Evolutionary conservation across 2,329 filamentous ascomycete genomes (phyloP).

Genomic region (Calycina herbarum): DNA sequence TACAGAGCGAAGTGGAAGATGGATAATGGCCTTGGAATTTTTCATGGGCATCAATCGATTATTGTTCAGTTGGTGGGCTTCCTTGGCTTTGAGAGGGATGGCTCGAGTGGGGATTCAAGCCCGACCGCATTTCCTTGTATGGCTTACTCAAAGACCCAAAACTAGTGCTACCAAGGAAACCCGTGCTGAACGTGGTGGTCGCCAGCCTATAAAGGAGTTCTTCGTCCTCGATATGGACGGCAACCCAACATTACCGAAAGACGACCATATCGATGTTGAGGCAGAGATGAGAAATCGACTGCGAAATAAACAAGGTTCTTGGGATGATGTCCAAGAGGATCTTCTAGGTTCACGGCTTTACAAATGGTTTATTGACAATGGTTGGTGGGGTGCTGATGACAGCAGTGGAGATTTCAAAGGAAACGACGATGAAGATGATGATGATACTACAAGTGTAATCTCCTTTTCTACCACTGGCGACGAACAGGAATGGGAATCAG

Average conservation of each 20-base stretch:
- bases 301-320: slow-evolving; percentile 42
- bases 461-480: slow-evolving; percentile 52
- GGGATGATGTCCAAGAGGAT: slow-evolving; percentile 56
- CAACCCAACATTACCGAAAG: slow-evolving; percentile 54
- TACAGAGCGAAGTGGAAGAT: slow-evolving; percentile 74
- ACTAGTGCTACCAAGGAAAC: slow-evolving; percentile 20
- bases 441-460: slow-evolving; percentile 74
- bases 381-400: slow-evolving; percentile 83
- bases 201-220: slow-evolving; percentile 46
- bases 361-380: slow-evolving; percentile 78
- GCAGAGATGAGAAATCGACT: slow-evolving; percentile 69
- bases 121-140: slow-evolving; percentile 63
- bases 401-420: slow-evolving; percentile 76
- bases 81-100: slow-evolving; percentile 43
- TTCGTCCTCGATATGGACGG: slow-evolving; percentile 55
- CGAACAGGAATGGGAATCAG: slow-evolving; percentile 49
- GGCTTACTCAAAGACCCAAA: slow-evolving; percentile 34
- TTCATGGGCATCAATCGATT: slow-evolving; percentile 72
- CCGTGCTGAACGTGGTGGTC: slow-evolving; percentile 28
- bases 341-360: slow-evolving; percentile 76
- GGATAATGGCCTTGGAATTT: slow-evolving; percentile 76
- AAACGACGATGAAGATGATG: slow-evolving; percentile 56
- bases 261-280: slow-evolving; percentile 77
- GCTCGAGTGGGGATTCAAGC: slow-evolving; percentile 59
- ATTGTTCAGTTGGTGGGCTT: slow-evolving; percentile 47